Evolutionary conservation across 2,329 filamentous ascomycete species (phyloP), one percentile per base, ranked within the genome.

Genomic region (Aspergillus persii): DNA sequence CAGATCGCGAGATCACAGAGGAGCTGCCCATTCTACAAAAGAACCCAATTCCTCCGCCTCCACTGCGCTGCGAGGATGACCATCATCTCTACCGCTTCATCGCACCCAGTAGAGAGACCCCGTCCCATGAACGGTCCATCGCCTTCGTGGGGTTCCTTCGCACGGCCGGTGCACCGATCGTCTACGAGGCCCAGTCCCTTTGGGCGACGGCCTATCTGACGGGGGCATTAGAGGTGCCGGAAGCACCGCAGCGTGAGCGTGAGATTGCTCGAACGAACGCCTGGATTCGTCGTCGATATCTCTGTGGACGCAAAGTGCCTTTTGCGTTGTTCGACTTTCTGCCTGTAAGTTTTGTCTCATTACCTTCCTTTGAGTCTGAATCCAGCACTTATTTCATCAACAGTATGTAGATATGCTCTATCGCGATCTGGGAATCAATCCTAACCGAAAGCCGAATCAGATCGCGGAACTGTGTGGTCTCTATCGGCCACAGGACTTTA

Each of bases 241-340:
- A 56, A 1, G 58, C 59, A 44, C 59, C 64, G 2, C 64, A 62
- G 1, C 74, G 73, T 71, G 68, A 67, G 50, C n/a, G 56, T 8
- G 73, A 75, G 55, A 66, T 68, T 4, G 67, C 73, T 1, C 54
- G 54, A n/a, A 74, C 64, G 62, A 74, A 71, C 48, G 68, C 63
- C 1, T 76, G 74, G 74, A 68, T 67, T 6, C 54, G 65, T 4
- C 74, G 72, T 61, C 61, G 74, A 26, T 77, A 77, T 60, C 49
- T 70, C 1, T 57, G 57, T 26, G 75, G 75, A 18, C 51, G 56
- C 31, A 73, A 71, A 52, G 63, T 69, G 53, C 50, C 72, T 3
- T 74, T 74, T 52, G 58, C 65, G 8, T 66, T 76, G 11, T 74
- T 65, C 56, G 72, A 75, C 56, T 74, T 69, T 51, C 39, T 74